Evolutionary conservation across 805 yeast genomes (phyloP).

Genomic region (Lipomyces sp.): DNA sequence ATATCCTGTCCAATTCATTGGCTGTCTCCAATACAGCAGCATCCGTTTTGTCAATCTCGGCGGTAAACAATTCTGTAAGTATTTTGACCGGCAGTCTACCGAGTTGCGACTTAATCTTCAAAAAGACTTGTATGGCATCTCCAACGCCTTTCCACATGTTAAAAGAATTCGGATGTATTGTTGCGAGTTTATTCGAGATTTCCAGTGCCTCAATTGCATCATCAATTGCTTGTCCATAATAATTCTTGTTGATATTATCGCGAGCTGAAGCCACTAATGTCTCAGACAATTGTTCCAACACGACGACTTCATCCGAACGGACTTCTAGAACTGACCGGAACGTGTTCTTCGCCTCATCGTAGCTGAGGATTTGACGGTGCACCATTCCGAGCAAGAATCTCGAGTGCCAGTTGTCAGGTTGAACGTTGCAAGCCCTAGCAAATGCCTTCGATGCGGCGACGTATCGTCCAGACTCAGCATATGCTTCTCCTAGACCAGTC

Average conservation of each 20-base stretch:
- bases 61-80: constrained; percentile 40
- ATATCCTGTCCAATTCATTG: constrained; percentile 37
- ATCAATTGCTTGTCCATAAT: constrained; percentile 65
- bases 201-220: constrained; percentile 55
- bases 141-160: constrained; percentile 57
- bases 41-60: constrained; percentile 7
- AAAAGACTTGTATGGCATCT: constrained; percentile 59
- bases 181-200: constrained; percentile 49
- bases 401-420: constrained; percentile 63
- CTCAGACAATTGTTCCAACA: constrained; percentile 60
- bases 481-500: constrained; percentile 98
- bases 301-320: constrained; percentile 57
- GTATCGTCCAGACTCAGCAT: constrained; percentile 77
- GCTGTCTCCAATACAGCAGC: constrained; percentile 13
- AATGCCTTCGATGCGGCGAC: constrained; percentile 89
- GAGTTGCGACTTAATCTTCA: constrained; percentile 60
- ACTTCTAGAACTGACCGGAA: constrained; percentile 51
- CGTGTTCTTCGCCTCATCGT: constrained; percentile 59
- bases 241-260: constrained; percentile 61
- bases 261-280: constrained; percentile 61
- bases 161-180: constrained; percentile 8
- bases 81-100: constrained; percentile 56
- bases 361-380: constrained; percentile 67
- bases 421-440: constrained; percentile 61
- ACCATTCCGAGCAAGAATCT: constrained; percentile 70